A percentile compares a stretch with the other conserved stretches of the same genome.
Conservation (phyloP, 225 moss, liverwort and hornwort genomes). For the Asterella californica region DNA sequence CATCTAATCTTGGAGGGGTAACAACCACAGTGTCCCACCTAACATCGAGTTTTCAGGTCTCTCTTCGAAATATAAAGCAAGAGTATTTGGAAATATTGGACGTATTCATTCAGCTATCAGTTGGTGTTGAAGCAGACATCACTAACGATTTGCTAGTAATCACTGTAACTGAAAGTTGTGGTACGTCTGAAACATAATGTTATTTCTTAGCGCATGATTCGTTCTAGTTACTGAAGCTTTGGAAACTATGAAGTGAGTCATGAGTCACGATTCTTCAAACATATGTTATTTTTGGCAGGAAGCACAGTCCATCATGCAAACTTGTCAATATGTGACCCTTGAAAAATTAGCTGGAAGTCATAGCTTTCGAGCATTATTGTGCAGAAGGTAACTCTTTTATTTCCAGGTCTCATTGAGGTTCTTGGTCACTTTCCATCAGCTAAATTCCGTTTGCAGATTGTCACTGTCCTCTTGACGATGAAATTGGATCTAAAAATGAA, state of each 20-base stretch:
- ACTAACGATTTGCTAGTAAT: constrained; percentile 20
- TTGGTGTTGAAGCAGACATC: constrained; percentile 34
- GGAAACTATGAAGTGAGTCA: background rate
- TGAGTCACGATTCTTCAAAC: background rate
- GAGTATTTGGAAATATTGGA: constrained; percentile 27
- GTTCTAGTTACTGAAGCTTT: background rate
- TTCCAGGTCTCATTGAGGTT: background rate
- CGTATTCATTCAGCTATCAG: constrained; percentile 31
- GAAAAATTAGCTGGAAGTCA: constrained; percentile 41
- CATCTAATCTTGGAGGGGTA: constrained; percentile 36
- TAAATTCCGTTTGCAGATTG: background rate
- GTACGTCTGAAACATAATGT: constrained; percentile 10
- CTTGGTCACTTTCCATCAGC: background rate
- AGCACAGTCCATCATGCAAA: constrained; percentile 45
- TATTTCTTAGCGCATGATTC: background rate
- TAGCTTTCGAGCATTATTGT: constrained; percentile 31
- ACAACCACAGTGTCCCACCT: constrained; percentile 38
- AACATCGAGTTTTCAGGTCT: constrained; percentile 24
- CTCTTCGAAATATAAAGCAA: constrained; percentile 6
- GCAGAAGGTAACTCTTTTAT: constrained; percentile 21
- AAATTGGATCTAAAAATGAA: background rate
- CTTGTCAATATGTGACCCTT: constrained; percentile 46
- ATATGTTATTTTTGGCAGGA: constrained; percentile 23
- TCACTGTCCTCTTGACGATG: background rate
- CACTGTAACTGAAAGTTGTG: constrained; percentile 43